Evolutionary conservation across 805 yeast species (phyloP), one percentile per base, ranked within the genome.

Genomic region (Kluyveromyces nonfermentans): DNA sequence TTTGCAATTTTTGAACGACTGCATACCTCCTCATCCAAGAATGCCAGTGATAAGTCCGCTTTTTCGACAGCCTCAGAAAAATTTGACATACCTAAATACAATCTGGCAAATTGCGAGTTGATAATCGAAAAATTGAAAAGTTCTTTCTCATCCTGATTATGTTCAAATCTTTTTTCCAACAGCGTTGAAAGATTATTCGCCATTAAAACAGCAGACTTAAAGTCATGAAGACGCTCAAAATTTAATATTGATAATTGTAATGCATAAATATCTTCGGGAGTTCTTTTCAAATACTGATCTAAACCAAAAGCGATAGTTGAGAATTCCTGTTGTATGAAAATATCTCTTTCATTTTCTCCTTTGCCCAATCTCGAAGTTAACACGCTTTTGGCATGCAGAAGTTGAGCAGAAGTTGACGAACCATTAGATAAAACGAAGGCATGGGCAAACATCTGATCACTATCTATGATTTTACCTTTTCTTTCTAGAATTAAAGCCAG

Each of bases 391-490:
- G 90, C 94, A 61, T 82, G 85, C 21, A 87, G 68, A 37, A 86
- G 57, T 59, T 84, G 86, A 0, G 93, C 80, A 33, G 78, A 62
- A 19, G 82, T 77, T 35, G 81, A 76, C 35, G 73, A 69, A 1
- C 95, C 95, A 55, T 81, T 81, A 1, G 96, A 78, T 40, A 90
- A 65, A 10, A 79, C 73, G 52, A 74, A 84, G 0, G 96, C 85
- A 62, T 93, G 97, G 1, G 85, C 81, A 54, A 80, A 80, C 40
- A 85, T 60, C 12, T 72, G 68, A 5, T 71, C 57, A 0, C 95
- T 80, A n/a, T 67, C 69, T 1, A 59, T 62, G 0, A 35, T 34
- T 39, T 80, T 72, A 2, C 83, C 85, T 10, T 57, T 51, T 0
- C 70, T 74, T 44, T 75, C 73, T 6, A 72, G 65, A 1, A 76